These are phyloP conservation scores for Sporodiniella umbellata DNA, from an alignment of 371 early-diverging fungal species.

Conservation along the genomic window DNA sequence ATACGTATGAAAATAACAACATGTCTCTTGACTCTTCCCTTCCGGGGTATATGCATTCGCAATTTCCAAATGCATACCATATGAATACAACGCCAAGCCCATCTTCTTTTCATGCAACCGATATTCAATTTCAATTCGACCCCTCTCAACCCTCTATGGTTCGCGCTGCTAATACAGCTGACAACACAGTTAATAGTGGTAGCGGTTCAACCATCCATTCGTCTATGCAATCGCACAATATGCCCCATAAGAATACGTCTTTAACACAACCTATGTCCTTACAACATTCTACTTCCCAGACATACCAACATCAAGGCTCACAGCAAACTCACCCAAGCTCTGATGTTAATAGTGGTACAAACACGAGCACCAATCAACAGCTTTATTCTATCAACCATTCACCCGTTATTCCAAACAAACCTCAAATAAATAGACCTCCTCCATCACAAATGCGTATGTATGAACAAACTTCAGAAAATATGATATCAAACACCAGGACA, in stretches of 20 bases:
- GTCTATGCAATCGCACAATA: conserved; percentile 22
- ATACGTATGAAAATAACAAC: conserved; percentile 15
- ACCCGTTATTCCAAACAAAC: background rate
- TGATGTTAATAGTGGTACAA: background rate
- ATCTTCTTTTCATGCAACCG: conserved; percentile 11
- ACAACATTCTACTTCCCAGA: background rate
- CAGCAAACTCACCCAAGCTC: conserved; percentile 2
- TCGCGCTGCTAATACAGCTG: conserved; percentile 6
- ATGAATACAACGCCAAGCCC: conserved; percentile 13
- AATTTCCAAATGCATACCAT: conserved; percentile 15
- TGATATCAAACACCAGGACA: too few relatives aligned
- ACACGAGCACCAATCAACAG: background rate
- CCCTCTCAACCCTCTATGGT: conserved; percentile 13
- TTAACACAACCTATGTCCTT: background rate
- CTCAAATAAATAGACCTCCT: too few relatives aligned
- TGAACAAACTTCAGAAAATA: background rate
- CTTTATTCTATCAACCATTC: background rate
- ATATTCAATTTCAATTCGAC: conserved; percentile 24
- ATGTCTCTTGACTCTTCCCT: conserved; percentile 19
- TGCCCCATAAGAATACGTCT: conserved; percentile 8
- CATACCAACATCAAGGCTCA: conserved; percentile 1
- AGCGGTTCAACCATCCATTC: conserved; percentile 15
- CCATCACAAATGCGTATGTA: background rate
- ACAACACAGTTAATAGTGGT: conserved; percentile 3
- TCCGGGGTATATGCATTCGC: conserved; percentile 17